Base-by-base conservation (phyloP, 192 early-diverging fungal species). In the Backusella tarrabulga region DNA sequence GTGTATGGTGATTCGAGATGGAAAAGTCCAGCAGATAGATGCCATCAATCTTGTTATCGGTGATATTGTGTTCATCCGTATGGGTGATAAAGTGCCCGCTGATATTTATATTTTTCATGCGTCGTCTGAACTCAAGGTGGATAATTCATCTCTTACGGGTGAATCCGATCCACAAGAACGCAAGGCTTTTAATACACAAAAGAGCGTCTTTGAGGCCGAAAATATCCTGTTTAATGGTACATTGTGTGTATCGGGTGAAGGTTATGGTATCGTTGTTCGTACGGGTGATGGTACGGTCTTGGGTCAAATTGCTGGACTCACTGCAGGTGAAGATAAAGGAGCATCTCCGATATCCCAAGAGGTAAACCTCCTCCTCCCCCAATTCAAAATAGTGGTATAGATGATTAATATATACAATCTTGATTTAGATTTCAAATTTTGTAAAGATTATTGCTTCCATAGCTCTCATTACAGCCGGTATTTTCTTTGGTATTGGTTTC, bases 141-240 rank as follows among this genome's bases (percentile, higher is more conserved):
- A 99, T 88, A 98, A 98, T 87, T 97, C 96, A 2, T 97, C 95
- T 9, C 80, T 99, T 34, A 99, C 97, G 0, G 97, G 97, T 73
- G 97, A 99, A 85, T 90, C 94, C 0, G 97, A 98, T 73, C 95
- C 97, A 17, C 97, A 99, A 79, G 93, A 95, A 79, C 91, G 97
- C 32, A 74, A 29, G 1, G 34, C 84, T 0, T 77, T 77, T 8
- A 97, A 96, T 83, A 86, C 80, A 4, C 86, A 90, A 41, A 84
- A 89, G 77, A 99, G 91, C 78, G 94, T 94, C 34, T 88, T 99
- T 44, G 96, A 99, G 79, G 96, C 97, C 1, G 92, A 92, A 44
- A 99, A 99, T 76, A 78, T 99, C 42, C 89, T 88, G 3, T 99
- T 97, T 81, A 97, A 95, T 83, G 92, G 95, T 72, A 95, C 97